phyloP scores from a whole-genome alignment of 1,139 yeast species.

The Torulaspora pretoriensis region DNA sequence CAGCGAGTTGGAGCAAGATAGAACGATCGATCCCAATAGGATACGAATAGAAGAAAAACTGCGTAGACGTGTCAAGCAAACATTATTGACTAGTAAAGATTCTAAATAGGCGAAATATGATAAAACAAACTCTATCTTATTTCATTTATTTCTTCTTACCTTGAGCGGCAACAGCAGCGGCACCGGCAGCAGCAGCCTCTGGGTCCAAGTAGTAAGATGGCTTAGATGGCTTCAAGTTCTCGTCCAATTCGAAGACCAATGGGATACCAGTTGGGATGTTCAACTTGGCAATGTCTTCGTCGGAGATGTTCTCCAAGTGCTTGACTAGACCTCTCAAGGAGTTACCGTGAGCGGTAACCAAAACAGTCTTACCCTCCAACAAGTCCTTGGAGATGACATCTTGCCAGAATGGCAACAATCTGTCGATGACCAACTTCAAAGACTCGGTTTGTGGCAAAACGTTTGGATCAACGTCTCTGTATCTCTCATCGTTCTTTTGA shows the following conservation, averaged over 20 bases:
- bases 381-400: slow-evolving; percentile 85
- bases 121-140: slow-evolving; percentile 4
- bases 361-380: slow-evolving; percentile 80
- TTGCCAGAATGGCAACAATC: slow-evolving; percentile 97
- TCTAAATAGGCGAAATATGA: slow-evolving; percentile 7
- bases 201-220: slow-evolving; percentile 97
- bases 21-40: slow-evolving; percentile 24
- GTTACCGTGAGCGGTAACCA: slow-evolving; percentile 98
- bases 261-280: slow-evolving; percentile 99
- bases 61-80: slow-evolving; percentile 17
- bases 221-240: slow-evolving; percentile 80
- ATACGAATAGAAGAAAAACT: slow-evolving; percentile 24
- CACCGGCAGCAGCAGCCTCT: slow-evolving; percentile 99
- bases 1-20: neutral
- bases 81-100: slow-evolving; percentile 17
- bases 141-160: slow-evolving; percentile 54
- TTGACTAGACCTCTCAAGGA: slow-evolving; percentile 95
- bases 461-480: slow-evolving; percentile 74
- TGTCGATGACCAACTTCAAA: slow-evolving; percentile 89
- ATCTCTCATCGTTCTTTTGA: slow-evolving; percentile 82
- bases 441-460: slow-evolving; percentile 94
- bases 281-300: slow-evolving; percentile 85
- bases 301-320: slow-evolving; percentile 92
- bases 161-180: slow-evolving; percentile 98
- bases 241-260: slow-evolving; percentile 93